Percentiles rank a stretch among this genome's conserved stretches.
Evolutionary conservation across 768 basidiomycete genomes (phyloP).

Genomic region (Mycena vitilis): DNA sequence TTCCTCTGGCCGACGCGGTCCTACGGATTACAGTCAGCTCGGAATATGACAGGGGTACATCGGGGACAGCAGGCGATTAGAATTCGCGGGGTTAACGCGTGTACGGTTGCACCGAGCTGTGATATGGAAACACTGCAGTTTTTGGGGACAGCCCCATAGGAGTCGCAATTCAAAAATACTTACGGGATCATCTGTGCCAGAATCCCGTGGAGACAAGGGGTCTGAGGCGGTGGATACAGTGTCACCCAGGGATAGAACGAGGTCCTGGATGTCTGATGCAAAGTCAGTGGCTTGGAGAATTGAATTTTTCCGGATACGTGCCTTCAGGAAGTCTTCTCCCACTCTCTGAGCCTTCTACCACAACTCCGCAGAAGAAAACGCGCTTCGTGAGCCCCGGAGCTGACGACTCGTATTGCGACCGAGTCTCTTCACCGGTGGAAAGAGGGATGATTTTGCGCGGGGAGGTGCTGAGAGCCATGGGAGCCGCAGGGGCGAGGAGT

Average conservation of each 20-base stretch:
- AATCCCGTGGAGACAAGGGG: slow-evolving; percentile 52
- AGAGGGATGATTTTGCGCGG: slow-evolving; percentile 82
- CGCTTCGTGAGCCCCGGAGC: slow-evolving; percentile 71
- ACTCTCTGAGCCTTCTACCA: slow-evolving; percentile 85
- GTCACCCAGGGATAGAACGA: slow-evolving; percentile 82
- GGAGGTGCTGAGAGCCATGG: slow-evolving; percentile 75
- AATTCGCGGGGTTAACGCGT: background rate
- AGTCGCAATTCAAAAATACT: slow-evolving; percentile 41
- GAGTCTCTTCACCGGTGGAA: slow-evolving; percentile 72
- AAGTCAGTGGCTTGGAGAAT: slow-evolving; percentile 28
- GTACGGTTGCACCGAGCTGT: background rate
- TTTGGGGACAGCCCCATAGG: slow-evolving; percentile 16
- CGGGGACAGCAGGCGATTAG: slow-evolving; percentile 13
- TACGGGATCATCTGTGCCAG: slow-evolving; percentile 55
- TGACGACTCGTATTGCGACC: slow-evolving; percentile 55
- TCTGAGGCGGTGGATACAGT: slow-evolving; percentile 66
- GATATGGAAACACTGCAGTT: slow-evolving; percentile 4
- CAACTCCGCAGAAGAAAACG: slow-evolving; percentile 90
- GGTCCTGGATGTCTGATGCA: slow-evolving; percentile 76
- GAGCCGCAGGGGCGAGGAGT: slow-evolving; percentile 22
- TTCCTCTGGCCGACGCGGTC: slow-evolving; percentile 59
- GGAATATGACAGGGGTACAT: slow-evolving; percentile 5
- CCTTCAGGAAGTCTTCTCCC: slow-evolving; percentile 78
- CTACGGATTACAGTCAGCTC: slow-evolving; percentile 40
- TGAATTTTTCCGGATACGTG: slow-evolving; percentile 42